Evolutionary conservation across 768 basidiomycete genomes (phyloP).

Genomic region (Russula olivacea): DNA sequence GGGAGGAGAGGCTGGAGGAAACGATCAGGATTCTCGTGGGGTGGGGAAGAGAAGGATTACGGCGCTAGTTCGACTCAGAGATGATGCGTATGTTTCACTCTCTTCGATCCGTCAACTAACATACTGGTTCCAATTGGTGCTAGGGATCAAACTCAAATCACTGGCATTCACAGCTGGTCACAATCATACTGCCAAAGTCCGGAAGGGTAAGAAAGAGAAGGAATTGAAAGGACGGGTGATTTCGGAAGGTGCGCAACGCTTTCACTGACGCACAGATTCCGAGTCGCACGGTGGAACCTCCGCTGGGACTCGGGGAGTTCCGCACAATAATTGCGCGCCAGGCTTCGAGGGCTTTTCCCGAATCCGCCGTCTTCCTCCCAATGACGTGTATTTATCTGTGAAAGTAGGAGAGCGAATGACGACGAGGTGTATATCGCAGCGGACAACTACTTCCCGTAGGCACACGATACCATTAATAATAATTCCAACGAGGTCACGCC

Average conservation of each 20-base stretch:
- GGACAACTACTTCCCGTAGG: too few species aligned
- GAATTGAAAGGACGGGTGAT: background rate
- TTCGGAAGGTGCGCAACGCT: background rate
- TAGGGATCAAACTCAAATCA: background rate
- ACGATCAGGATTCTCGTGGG: background rate
- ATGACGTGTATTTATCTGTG: too few species aligned
- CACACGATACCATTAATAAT: too few species aligned
- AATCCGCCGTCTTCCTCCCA: background rate
- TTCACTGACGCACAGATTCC: background rate
- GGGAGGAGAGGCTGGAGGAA: background rate
- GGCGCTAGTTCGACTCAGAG: background rate
- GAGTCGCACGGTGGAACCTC: background rate
- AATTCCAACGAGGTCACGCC: too few species aligned
- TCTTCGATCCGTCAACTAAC: background rate
- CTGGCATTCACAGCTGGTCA: too few species aligned
- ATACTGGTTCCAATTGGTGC: background rate
- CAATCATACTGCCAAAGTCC: too few species aligned
- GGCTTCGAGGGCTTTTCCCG: background rate
- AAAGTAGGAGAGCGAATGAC: too few species aligned
- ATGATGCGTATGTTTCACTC: background rate
- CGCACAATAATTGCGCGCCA: background rate
- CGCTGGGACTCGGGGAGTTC: background rate
- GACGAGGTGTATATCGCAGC: too few species aligned
- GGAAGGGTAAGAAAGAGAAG: background rate
- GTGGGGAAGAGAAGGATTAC: background rate